Evolutionary conservation across 352 stramenopile species (phyloP), one percentile per base, ranked within the genome.

Genomic region (Globisporangium echinulatum): DNA sequence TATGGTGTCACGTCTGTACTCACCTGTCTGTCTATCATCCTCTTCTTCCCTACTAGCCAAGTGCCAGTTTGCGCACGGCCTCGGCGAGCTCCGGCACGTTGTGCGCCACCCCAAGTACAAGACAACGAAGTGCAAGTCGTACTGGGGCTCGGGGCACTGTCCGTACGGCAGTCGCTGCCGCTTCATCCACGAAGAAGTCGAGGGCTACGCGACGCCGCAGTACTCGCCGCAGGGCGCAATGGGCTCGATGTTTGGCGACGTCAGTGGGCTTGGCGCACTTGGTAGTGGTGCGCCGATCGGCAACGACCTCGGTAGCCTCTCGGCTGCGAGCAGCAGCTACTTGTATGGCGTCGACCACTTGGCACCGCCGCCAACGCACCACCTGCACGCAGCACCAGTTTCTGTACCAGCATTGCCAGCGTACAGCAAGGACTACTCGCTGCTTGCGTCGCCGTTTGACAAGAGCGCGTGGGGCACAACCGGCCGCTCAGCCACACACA

Each of bases 101-200:
- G 72, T 91, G 55, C 85, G 85, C 62, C 85, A 94, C 63, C 85
- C 85, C 54, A 94, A 94, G 77, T 92, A 94, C 81, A 94, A 94
- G 75, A 94, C 85, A n/a, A 93, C 83, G 60, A 93, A 93, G 69
- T 96, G 85, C 81, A 95, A 96, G 78, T 92, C 83, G 42, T 96
- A 95, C 70, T 88, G 85, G 77, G 79, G 83, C n/a, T 94, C 87
- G 14, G 87, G 87, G 33, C 80, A 92, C 67, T 96, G 87, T 58
- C 85, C 77, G 13, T 96, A 96, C 70, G 87, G 87, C 48, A 85
- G 70, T 46, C 83, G 87, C 63, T 96, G 87, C 65, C 78, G 87
- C 54, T 96, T 95, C 62, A 95, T 96, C 57, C 87, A 96, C 65
- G 82, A 94, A 58, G 83, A 92, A 61, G 59, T 75, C 2, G 82